phyloP scores from a whole-genome alignment of 352 stramenopile genomes.

The Phytophthora sansomeana region DNA sequence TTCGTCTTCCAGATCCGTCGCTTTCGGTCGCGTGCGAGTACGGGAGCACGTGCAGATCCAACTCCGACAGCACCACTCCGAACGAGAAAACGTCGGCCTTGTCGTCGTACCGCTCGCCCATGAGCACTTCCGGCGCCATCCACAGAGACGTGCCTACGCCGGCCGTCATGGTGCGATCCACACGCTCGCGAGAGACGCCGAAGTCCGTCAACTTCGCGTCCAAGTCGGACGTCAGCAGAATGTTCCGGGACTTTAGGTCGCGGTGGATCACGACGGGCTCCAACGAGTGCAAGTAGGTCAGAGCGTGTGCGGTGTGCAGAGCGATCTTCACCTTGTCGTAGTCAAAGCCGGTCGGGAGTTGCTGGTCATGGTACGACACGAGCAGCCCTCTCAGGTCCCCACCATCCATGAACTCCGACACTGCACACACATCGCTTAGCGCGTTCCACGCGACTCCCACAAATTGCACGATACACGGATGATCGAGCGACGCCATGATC shows the following conservation, averaged over 20 bases:
- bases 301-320: constrained; percentile 56
- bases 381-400: constrained; percentile 61
- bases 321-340: constrained; percentile 54
- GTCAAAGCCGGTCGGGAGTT: constrained; percentile 41
- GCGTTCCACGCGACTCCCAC: constrained; percentile 61
- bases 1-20: constrained; percentile 3
- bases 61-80: constrained; percentile 35
- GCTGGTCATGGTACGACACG: constrained; percentile 38
- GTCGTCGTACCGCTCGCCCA: constrained; percentile 25
- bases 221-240: constrained; percentile 25
- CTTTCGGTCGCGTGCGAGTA: constrained; percentile 22
- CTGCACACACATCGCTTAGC: constrained; percentile 46
- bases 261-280: constrained; percentile 51
- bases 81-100: constrained; percentile 48
- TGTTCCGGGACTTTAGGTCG: constrained; percentile 45
- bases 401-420: constrained; percentile 68
- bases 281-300: constrained; percentile 66
- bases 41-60: constrained; percentile 31
- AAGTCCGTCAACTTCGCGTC: constrained; percentile 50
- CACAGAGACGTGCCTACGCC: constrained; percentile 34
- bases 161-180: constrained; percentile 41
- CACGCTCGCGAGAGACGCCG: constrained; percentile 29
- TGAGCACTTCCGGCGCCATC: constrained; percentile 44
- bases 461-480: constrained; percentile 63
- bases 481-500: constrained; percentile 51